Conservation (phyloP, 2,329 filamentous ascomycete genomes). For the Colletotrichum noveboracense region DNA sequence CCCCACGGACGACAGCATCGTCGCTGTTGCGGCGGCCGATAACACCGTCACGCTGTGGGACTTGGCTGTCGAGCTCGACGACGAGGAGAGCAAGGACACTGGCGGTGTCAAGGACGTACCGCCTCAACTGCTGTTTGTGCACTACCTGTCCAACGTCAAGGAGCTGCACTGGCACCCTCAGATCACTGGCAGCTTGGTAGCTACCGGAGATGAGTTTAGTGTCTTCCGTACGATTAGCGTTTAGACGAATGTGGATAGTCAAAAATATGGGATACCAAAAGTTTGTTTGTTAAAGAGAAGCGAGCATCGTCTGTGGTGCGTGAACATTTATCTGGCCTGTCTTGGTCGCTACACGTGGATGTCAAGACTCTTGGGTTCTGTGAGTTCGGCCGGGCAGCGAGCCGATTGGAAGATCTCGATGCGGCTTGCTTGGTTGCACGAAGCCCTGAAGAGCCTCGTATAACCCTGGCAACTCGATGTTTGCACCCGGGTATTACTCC, state of each 20-base stretch:
- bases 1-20: slow-evolving; percentile 93
- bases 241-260: slow-evolving; percentile 44
- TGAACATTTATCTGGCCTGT: background rate
- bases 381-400: background rate
- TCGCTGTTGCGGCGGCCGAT: slow-evolving; percentile 90
- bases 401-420: background rate
- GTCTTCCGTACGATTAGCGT: slow-evolving; percentile 86
- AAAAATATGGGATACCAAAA: slow-evolving; percentile 20
- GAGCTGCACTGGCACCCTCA: slow-evolving; percentile 98
- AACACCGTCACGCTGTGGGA: slow-evolving; percentile 97
- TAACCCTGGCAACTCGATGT: background rate
- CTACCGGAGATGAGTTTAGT: slow-evolving; percentile 89
- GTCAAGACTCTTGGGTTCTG: background rate
- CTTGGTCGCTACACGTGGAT: background rate
- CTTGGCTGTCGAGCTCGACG: slow-evolving; percentile 93
- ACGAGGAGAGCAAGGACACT: slow-evolving; percentile 92
- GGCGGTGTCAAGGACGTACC: slow-evolving; percentile 89
- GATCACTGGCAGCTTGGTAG: slow-evolving; percentile 87
- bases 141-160: slow-evolving; percentile 94
- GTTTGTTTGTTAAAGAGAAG: slow-evolving; percentile 8
- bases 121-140: slow-evolving; percentile 93
- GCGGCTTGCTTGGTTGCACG: background rate
- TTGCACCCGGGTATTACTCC: slow-evolving; percentile 2
- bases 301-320: background rate
- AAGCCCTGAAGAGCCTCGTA: background rate